A percentile compares a stretch with the other conserved stretches of the same genome.
Evolutionary conservation across 192 early-diverging fungal genomes (phyloP).

Genomic region (Spizellomyces punctatus): DNA sequence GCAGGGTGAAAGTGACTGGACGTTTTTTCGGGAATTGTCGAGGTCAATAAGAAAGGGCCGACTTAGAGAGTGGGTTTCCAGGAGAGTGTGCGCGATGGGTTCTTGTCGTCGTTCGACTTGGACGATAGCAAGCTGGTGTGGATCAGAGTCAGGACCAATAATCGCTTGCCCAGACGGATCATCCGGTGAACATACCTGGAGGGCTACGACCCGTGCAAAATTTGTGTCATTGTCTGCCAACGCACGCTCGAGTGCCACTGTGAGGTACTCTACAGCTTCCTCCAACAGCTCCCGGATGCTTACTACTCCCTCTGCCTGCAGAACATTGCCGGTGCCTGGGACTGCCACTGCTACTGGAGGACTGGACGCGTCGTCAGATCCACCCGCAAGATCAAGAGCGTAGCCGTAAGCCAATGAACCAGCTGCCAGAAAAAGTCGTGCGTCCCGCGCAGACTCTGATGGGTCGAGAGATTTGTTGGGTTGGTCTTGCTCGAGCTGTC

Average conservation of each 20-base stretch:
- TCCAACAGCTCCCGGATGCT: slow-evolving; percentile 27
- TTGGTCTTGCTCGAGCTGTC: no score
- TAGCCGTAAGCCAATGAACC: slow-evolving; percentile 17
- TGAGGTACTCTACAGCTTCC: slow-evolving; percentile 21
- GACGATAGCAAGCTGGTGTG: slow-evolving; percentile 28
- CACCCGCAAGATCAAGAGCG: slow-evolving; percentile 32
- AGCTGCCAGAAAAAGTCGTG: not conserved
- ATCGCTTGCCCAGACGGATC: not conserved
- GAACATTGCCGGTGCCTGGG: not conserved
- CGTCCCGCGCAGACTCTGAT: no score
- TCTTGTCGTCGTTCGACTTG: slow-evolving; percentile 30
- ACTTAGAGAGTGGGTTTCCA: not conserved
- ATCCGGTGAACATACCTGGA: slow-evolving; percentile 17
- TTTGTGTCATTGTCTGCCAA: not conserved
- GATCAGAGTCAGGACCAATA: not conserved
- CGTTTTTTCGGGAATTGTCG: no score
- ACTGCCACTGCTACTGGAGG: slow-evolving; percentile 33
- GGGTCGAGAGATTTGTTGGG: no score
- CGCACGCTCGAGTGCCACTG: slow-evolving; percentile 2
- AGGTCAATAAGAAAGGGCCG: not conserved
- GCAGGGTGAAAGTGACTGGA: no score
- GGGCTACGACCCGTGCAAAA: slow-evolving; percentile 21
- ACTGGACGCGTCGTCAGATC: slow-evolving; percentile 23
- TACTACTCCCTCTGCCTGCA: not conserved
- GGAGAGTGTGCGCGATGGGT: not conserved